Conservation (phyloP, 371 early-diverging fungal genomes). For the Mucor irregularis region DNA sequence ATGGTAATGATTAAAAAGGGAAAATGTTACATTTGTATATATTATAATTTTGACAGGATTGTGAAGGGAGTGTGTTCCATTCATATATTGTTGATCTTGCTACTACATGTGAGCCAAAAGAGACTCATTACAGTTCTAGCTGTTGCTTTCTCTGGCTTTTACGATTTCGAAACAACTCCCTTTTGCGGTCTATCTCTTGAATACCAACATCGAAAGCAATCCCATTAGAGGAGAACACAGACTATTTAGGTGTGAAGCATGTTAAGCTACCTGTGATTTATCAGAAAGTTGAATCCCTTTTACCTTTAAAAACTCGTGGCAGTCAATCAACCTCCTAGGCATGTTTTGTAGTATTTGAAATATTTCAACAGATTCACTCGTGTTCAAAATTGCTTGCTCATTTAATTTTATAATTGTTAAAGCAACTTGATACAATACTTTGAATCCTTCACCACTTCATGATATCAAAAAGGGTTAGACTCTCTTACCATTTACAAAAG, state of each 20-base stretch:
- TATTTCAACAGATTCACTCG: slow-evolving; percentile 66
- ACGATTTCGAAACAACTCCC: slow-evolving; percentile 13
- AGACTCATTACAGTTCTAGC: no score
- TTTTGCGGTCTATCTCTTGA: slow-evolving; percentile 16
- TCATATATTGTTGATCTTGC: no score
- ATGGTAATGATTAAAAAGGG: neutral
- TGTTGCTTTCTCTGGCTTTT: slow-evolving; percentile 3
- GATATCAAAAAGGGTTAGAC: neutral
- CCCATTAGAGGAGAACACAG: slow-evolving; percentile 13
- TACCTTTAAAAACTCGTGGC: slow-evolving; percentile 70
- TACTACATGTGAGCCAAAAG: no score
- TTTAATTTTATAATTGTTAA: slow-evolving; percentile 75
- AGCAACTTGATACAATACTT: slow-evolving; percentile 75
- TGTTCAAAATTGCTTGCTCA: slow-evolving; percentile 60
- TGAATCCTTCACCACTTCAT: slow-evolving; percentile 67
- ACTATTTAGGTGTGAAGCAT: slow-evolving; percentile 6
- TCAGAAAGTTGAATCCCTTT: no score
- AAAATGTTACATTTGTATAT: neutral
- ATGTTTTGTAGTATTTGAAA: slow-evolving; percentile 65
- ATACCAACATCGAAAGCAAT: slow-evolving; percentile 4
- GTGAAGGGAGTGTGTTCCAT: neutral
- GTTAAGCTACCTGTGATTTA: neutral
- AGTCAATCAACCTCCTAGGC: slow-evolving; percentile 69
- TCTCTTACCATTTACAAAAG: no score
- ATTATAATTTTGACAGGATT: neutral